These are phyloP conservation scores for Aspergillus terreus DNA, from an alignment of 2,329 filamentous ascomycete genomes.

Conservation along the genomic window DNA sequence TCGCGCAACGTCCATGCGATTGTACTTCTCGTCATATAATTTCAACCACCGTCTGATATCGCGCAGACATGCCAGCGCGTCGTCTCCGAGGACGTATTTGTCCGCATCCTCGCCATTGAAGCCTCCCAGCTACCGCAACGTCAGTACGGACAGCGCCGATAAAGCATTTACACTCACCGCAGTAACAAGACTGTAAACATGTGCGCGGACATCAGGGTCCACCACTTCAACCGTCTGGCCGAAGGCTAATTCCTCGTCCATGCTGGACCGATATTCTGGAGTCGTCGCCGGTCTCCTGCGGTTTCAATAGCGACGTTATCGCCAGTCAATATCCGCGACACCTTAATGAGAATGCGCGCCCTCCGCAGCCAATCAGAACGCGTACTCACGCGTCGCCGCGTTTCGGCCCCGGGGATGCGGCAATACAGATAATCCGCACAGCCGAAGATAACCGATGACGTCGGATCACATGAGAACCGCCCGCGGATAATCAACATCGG, in stretches of 20 bases:
- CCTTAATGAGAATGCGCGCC: not conserved
- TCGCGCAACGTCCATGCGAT: conserved; percentile 90
- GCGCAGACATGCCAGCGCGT: conserved; percentile 84
- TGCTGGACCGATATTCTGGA: conserved; percentile 21
- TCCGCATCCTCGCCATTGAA: conserved; percentile 74
- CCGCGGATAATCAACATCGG: not conserved
- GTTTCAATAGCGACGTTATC: conserved; percentile 1
- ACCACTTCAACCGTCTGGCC: conserved; percentile 57
- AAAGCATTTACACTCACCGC: conserved; percentile 61
- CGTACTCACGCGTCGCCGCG: conserved; percentile 29
- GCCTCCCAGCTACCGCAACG: conserved; percentile 68
- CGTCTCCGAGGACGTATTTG: conserved; percentile 84
- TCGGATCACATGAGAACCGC: conserved; percentile 19
- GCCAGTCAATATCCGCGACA: not conserved
- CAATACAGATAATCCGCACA: conserved; percentile 12
- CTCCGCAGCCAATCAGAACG: conserved; percentile 20
- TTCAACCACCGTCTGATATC: conserved; percentile 95
- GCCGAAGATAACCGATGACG: conserved; percentile 33
- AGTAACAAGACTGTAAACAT: conserved; percentile 89
- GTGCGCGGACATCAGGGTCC: conserved; percentile 87
- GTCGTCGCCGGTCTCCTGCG: conserved; percentile 1
- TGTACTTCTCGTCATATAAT: conserved; percentile 87
- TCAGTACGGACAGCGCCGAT: conserved; percentile 14
- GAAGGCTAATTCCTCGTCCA: conserved; percentile 41
- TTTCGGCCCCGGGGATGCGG: conserved; percentile 10